These are phyloP conservation scores for Colletotrichum salicis DNA, from an alignment of 2,329 filamentous ascomycete species.

Conservation along the genomic window DNA sequence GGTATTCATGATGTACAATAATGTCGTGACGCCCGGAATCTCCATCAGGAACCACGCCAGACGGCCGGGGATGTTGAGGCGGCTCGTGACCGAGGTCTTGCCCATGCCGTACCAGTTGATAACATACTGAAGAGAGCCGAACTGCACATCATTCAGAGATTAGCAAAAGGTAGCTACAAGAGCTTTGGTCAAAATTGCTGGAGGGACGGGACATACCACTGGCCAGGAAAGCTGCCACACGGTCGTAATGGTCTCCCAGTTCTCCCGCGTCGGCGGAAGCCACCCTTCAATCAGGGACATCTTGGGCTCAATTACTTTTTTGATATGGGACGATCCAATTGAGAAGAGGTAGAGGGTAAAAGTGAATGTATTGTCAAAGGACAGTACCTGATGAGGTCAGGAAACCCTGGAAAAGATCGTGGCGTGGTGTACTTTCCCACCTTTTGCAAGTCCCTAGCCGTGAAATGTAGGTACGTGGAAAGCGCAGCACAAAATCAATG, in stretches of 20 bases:
- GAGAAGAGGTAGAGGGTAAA: neutral
- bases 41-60: constrained; percentile 93
- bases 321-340: no score
- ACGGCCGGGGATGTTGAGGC: constrained; percentile 88
- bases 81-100: constrained; percentile 82
- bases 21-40: constrained; percentile 76
- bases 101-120: constrained; percentile 89
- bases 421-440: neutral
- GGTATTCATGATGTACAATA: constrained; percentile 82
- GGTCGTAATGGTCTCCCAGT: constrained; percentile 64
- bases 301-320: neutral
- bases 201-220: constrained; percentile 52
- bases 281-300: constrained; percentile 64
- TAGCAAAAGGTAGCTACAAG: neutral
- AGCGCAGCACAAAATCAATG: neutral
- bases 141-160: constrained; percentile 55
- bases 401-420: neutral
- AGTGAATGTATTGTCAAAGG: neutral
- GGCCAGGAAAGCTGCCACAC: constrained; percentile 65
- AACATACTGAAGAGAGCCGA: constrained; percentile 79
- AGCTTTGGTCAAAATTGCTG: neutral
- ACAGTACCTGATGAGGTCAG: neutral
- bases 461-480: neutral
- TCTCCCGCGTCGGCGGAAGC: constrained; percentile 67
- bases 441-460: no score